phyloP scores from a whole-genome alignment of 257 asterid genomes.

The Scutellaria baicalensis region DNA sequence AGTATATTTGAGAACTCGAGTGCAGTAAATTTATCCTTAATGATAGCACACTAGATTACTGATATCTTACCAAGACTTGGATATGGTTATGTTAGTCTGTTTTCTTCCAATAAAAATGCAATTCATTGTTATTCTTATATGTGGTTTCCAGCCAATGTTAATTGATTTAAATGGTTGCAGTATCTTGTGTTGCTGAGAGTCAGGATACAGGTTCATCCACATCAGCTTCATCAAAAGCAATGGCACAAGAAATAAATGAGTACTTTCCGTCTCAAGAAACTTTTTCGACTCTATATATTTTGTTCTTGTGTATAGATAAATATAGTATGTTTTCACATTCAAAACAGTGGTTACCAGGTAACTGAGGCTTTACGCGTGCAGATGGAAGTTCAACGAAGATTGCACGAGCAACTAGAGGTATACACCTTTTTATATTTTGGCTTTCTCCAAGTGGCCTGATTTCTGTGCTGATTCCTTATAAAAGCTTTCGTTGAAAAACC shows the following conservation, averaged over 20 bases:
- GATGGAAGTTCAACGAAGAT: slow-evolving; percentile 85
- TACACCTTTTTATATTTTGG: neutral
- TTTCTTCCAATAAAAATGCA: too few species aligned
- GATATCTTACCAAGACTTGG: neutral
- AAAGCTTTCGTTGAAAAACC: neutral
- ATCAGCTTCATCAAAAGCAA: slow-evolving; percentile 59
- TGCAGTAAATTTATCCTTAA: neutral
- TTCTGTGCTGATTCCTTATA: neutral
- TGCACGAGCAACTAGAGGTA: slow-evolving; percentile 92
- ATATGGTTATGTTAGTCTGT: neutral
- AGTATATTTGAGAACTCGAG: neutral
- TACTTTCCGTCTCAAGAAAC: slow-evolving; percentile 23
- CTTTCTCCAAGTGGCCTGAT: neutral
- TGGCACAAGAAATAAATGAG: slow-evolving; percentile 69
- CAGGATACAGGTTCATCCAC: slow-evolving; percentile 81
- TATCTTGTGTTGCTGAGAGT: slow-evolving; percentile 71
- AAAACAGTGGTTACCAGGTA: slow-evolving; percentile 72
- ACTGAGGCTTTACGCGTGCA: slow-evolving; percentile 93
- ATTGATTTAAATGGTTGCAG: slow-evolving; percentile 34
- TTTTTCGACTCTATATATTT: neutral
- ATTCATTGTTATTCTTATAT: too few species aligned
- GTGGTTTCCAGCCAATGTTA: neutral
- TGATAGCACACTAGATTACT: neutral
- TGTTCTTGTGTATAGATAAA: neutral
- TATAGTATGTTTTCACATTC: slow-evolving; percentile 10